Conservation (phyloP, 139 green algal species). For the Trebouxia sp. region DNA sequence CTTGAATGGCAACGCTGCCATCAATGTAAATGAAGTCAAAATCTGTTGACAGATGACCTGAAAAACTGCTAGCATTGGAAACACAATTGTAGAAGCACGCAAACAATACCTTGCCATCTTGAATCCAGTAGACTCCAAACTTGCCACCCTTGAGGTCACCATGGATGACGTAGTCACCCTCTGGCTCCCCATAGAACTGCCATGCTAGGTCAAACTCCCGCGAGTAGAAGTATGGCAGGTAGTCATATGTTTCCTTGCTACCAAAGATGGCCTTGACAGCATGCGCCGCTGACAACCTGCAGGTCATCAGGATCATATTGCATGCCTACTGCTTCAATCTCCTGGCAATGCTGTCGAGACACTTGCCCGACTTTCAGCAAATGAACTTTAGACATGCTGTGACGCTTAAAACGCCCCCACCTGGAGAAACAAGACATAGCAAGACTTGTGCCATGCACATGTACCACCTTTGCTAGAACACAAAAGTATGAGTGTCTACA, state of each 20-base stretch:
- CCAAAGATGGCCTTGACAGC: slow-evolving; percentile 47
- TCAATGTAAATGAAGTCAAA: background rate
- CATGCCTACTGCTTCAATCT: too few species aligned
- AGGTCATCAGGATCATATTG: too few species aligned
- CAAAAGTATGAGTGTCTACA: too few species aligned
- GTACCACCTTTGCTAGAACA: too few species aligned
- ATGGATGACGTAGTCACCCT: slow-evolving; percentile 56
- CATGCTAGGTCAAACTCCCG: slow-evolving; percentile 88
- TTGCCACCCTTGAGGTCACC: slow-evolving; percentile 62
- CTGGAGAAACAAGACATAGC: too few species aligned
- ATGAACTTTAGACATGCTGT: too few species aligned
- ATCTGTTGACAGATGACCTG: background rate
- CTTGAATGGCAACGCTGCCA: too few species aligned
- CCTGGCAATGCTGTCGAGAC: too few species aligned
- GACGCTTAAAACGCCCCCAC: too few species aligned
- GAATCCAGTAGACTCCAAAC: slow-evolving; percentile 87
- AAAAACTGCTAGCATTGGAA: background rate
- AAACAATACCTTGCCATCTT: slow-evolving; percentile 54
- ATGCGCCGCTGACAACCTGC: slow-evolving; percentile 56
- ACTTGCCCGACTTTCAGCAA: too few species aligned
- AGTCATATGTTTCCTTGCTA: slow-evolving; percentile 74
- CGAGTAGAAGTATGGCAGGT: slow-evolving; percentile 95
- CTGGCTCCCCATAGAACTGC: slow-evolving; percentile 75
- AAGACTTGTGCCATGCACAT: too few species aligned
- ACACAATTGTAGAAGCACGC: background rate